These are phyloP conservation scores for Hymenoscyphus occultus DNA, from an alignment of 2,329 filamentous ascomycete species.

Conservation along the genomic window DNA sequence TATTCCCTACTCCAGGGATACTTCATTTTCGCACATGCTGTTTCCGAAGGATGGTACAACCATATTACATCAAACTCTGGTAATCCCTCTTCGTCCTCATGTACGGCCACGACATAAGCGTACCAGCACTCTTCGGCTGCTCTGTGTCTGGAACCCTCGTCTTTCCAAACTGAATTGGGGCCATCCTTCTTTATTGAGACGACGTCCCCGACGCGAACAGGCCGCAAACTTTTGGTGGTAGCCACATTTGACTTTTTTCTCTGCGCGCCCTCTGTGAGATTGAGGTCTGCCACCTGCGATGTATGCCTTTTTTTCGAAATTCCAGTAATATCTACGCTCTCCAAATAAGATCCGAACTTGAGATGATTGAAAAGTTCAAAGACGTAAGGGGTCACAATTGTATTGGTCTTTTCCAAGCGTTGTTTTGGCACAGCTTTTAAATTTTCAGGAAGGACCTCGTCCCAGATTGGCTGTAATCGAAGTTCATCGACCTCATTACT, in stretches of 20 bases:
- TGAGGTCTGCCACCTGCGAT: slow-evolving; percentile 10
- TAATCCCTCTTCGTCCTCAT: slow-evolving; percentile 37
- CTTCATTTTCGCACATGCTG: slow-evolving; percentile 61
- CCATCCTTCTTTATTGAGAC: slow-evolving; percentile 45
- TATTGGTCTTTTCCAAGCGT: slow-evolving; percentile 39
- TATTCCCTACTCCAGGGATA: slow-evolving; percentile 73
- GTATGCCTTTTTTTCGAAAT: slow-evolving; percentile 33
- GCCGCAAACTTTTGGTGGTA: slow-evolving; percentile 36
- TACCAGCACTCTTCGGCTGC: slow-evolving; percentile 59
- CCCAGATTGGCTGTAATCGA: slow-evolving; percentile 38
- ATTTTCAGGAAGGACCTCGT: slow-evolving; percentile 32
- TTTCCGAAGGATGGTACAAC: slow-evolving; percentile 71
- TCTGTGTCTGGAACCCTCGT: slow-evolving; percentile 43
- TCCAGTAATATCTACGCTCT: slow-evolving; percentile 35
- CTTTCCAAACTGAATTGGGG: slow-evolving; percentile 55
- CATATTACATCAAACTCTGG: slow-evolving; percentile 63
- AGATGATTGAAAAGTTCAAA: slow-evolving; percentile 62
- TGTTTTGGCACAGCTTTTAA: slow-evolving; percentile 35
- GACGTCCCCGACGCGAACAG: slow-evolving; percentile 49
- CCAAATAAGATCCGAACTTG: slow-evolving; percentile 54
- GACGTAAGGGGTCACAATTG: slow-evolving; percentile 69
- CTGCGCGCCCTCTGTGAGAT: slow-evolving; percentile 8
- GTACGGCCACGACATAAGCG: slow-evolving; percentile 62
- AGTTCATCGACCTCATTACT: slow-evolving; percentile 6
- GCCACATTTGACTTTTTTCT: slow-evolving; percentile 4